These are phyloP conservation scores for Gardenia jasminoides DNA, from an alignment of 257 asterid genomes.

Conservation along the genomic window DNA sequence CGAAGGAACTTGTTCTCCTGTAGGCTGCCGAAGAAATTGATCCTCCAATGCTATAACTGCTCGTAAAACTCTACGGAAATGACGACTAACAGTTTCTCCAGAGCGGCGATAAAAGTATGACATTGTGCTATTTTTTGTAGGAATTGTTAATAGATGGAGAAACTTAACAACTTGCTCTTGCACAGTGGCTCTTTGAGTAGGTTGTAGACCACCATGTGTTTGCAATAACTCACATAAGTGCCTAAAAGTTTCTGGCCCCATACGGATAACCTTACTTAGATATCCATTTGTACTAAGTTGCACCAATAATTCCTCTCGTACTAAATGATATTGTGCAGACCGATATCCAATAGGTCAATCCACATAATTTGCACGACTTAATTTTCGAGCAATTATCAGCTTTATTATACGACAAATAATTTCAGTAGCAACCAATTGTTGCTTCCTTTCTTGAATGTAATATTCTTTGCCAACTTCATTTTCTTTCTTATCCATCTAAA, in stretches of 20 bases:
- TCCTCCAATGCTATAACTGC: background rate
- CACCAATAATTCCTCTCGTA: background rate
- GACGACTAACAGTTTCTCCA: background rate
- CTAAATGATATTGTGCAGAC: background rate
- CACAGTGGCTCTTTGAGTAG: background rate
- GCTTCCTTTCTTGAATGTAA: background rate
- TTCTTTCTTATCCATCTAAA: background rate
- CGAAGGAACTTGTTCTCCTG: background rate
- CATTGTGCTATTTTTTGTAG: background rate
- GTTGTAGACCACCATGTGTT: background rate
- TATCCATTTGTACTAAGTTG: background rate
- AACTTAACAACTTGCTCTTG: background rate
- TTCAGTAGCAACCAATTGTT: background rate
- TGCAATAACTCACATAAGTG: background rate
- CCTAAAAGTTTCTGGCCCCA: background rate
- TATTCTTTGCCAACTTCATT: background rate
- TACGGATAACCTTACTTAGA: background rate
- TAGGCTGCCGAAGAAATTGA: background rate
- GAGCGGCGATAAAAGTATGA: background rate
- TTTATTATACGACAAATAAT: background rate
- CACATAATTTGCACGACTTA: background rate
- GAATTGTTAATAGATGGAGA: background rate
- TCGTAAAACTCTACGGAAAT: background rate
- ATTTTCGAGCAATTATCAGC: background rate
- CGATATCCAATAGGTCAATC: background rate